These are phyloP conservation scores for Apiospora rasikravindrae DNA, from an alignment of 2,329 filamentous ascomycete species.

Conservation along the genomic window DNA sequence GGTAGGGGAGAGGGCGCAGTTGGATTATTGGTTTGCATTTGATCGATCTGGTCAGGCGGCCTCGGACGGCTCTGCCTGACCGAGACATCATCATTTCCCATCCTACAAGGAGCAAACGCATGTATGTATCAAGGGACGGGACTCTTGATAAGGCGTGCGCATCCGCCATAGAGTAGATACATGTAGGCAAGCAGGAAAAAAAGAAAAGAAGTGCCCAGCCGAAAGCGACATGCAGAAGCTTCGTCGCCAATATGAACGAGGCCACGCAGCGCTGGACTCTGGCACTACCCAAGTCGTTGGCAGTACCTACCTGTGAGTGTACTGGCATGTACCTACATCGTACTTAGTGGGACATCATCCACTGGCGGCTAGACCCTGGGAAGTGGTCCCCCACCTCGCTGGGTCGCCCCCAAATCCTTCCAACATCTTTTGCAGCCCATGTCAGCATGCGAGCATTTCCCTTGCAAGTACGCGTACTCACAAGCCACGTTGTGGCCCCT, in stretches of 20 bases:
- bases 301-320: no score
- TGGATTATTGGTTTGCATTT: not conserved
- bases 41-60: not conserved
- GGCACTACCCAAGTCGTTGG: constrained; percentile 9
- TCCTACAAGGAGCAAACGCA: not conserved
- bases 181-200: not conserved
- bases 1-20: not conserved
- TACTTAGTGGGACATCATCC: no score
- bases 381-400: not conserved
- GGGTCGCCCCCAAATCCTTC: not conserved
- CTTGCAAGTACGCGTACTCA: not conserved
- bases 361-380: not conserved
- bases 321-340: not conserved
- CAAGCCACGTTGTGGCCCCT: not conserved
- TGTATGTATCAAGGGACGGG: not conserved
- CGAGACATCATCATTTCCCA: not conserved
- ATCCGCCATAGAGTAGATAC: not conserved
- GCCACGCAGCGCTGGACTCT: not conserved
- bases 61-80: not conserved
- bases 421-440: not conserved
- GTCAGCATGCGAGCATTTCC: not conserved
- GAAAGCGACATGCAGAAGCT: not conserved
- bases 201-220: not conserved
- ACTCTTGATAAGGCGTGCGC: not conserved
- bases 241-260: not conserved